Evolutionary conservation across 345 rosid species (phyloP).

Genomic region (Salix koriyanagi): DNA sequence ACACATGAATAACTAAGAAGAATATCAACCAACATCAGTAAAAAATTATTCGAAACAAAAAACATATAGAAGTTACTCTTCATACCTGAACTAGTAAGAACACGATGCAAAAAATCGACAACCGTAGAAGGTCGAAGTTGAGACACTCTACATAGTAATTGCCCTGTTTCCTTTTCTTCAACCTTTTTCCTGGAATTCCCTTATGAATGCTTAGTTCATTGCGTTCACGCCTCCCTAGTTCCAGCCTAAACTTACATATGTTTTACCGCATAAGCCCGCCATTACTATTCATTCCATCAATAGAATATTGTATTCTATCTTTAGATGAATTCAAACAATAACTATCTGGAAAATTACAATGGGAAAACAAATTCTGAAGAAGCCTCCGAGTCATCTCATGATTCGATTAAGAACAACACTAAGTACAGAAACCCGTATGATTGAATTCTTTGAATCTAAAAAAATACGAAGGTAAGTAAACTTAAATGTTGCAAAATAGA

Average conservation of each 20-base stretch:
- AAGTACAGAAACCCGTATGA: neutral
- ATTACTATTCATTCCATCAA: neutral
- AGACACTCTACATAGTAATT: neutral
- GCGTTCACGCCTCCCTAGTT: neutral
- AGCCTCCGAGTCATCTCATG: neutral
- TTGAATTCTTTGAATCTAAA: neutral
- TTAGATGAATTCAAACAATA: neutral
- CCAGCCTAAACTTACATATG: neutral
- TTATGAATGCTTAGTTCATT: neutral
- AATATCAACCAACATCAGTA: neutral
- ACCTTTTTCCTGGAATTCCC: conserved; percentile 1
- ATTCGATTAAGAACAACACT: neutral
- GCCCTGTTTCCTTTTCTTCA: neutral
- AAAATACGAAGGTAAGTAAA: neutral
- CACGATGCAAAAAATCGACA: neutral
- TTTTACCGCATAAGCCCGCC: neutral
- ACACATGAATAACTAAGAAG: neutral
- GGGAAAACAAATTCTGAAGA: neutral
- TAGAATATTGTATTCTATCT: neutral
- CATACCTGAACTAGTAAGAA: conserved; percentile 18
- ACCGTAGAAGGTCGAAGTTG: conserved; percentile 3
- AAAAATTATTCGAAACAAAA: neutral
- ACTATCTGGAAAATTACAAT: neutral
- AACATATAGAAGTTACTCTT: neutral
- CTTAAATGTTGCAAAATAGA: too few species aligned